These are phyloP conservation scores for Sclerotinia spermophila DNA, from an alignment of 2,329 filamentous ascomycete species.

Conservation along the genomic window DNA sequence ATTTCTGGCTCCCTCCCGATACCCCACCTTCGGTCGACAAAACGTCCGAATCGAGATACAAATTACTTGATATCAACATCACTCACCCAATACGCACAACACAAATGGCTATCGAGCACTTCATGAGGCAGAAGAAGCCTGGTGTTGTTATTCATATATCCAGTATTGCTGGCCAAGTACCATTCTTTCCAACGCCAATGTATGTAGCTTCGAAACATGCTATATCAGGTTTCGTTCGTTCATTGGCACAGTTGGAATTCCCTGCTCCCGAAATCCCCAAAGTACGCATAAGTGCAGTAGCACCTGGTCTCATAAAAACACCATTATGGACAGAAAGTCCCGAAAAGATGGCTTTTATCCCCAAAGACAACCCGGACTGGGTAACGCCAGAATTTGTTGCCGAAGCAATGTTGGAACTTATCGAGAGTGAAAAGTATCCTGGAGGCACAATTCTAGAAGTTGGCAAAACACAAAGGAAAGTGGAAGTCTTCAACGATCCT, in stretches of 20 bases:
- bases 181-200: constrained; percentile 41
- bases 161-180: constrained; percentile 44
- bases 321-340: constrained; percentile 46
- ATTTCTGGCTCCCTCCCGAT: constrained; percentile 49
- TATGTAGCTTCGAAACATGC: constrained; percentile 49
- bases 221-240: constrained; percentile 45
- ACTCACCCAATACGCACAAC: constrained; percentile 50
- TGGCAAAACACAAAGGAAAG: constrained; percentile 37
- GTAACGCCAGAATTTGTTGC: constrained; percentile 44
- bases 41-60: constrained; percentile 41
- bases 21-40: constrained; percentile 42
- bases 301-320: constrained; percentile 42
- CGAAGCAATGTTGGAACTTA: constrained; percentile 43
- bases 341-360: constrained; percentile 42
- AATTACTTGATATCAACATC: constrained; percentile 48
- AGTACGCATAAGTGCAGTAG: constrained; percentile 44
- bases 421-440: constrained; percentile 37
- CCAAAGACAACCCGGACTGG: constrained; percentile 37
- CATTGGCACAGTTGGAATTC: constrained; percentile 40
- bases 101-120: constrained; percentile 48
- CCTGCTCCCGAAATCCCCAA: constrained; percentile 31
- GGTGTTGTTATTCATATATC: constrained; percentile 45
- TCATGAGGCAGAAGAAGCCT: constrained; percentile 38
- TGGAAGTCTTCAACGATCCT: constrained; percentile 40
- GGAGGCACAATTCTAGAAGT: constrained; percentile 46